Percentiles rank a stretch among this genome's conserved stretches.
phyloP scores from a whole-genome alignment of 1,284 basidiomycete species.

The Porodaedalea pini region DNA sequence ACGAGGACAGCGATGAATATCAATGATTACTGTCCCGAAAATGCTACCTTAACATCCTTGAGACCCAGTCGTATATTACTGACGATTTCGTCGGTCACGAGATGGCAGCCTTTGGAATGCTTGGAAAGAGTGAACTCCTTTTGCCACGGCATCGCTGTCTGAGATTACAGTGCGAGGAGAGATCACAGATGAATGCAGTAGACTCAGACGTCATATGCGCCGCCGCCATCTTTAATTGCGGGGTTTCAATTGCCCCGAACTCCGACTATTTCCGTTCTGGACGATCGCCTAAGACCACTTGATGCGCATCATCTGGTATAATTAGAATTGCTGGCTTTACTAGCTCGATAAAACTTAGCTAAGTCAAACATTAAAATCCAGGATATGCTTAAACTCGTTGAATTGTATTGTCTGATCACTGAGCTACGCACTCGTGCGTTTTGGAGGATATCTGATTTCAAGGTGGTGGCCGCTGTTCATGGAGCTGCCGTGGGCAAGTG shows the following conservation, averaged over 20 bases:
- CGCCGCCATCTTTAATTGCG: background rate
- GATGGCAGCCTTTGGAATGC: constrained; percentile 72
- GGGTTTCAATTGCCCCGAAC: background rate
- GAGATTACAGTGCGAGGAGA: background rate
- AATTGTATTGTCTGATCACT: too few species aligned
- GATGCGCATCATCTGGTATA: too few species aligned
- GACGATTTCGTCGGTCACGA: constrained; percentile 81
- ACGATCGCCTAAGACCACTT: too few species aligned
- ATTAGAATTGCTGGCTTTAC: too few species aligned
- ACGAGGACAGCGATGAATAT: background rate
- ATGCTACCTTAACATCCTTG: constrained; percentile 58
- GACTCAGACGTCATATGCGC: background rate
- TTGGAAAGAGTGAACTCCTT: constrained; percentile 72
- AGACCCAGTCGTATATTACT: constrained; percentile 73
- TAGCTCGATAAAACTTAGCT: too few species aligned
- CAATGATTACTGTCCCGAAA: background rate
- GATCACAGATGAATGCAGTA: background rate
- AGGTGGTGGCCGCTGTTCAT: too few species aligned
- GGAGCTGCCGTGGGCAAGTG: too few species aligned
- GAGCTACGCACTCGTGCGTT: too few species aligned
- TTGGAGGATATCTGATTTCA: too few species aligned
- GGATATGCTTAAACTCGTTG: too few species aligned
- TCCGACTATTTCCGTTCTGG: background rate
- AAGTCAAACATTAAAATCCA: too few species aligned
- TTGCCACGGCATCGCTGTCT: constrained; percentile 79